Evolutionary conservation across 441 rosid species (phyloP).

Genomic region (Manihot esculenta): DNA sequence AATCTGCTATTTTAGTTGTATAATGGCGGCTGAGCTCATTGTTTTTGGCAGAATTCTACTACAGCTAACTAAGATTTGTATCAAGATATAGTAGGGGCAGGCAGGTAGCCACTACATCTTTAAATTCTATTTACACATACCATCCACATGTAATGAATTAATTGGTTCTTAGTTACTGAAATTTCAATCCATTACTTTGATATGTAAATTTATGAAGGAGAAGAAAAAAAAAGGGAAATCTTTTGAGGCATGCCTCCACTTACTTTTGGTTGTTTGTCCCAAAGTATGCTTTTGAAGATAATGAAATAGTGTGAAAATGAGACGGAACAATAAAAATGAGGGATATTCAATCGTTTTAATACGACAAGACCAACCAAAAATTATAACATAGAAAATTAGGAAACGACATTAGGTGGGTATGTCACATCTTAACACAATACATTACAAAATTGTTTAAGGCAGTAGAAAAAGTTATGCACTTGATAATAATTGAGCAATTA

Average conservation of each 20-base stretch:
- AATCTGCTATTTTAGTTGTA: conserved; percentile 27
- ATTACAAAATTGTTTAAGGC: conserved; percentile 25
- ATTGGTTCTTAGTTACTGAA: not conserved
- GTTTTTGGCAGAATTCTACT: conserved; percentile 33
- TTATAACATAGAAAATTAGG: conserved; percentile 27
- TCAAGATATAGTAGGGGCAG: not conserved
- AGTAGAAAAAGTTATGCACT: conserved; percentile 31
- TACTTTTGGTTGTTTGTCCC: not conserved
- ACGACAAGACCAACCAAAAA: conserved; percentile 40
- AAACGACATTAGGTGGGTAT: conserved; percentile 22
- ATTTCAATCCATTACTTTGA: not conserved
- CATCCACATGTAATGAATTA: not conserved
- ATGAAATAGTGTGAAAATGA: not conserved
- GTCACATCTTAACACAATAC: conserved; percentile 11
- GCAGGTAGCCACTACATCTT: not conserved
- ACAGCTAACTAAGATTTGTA: not conserved
- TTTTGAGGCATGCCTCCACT: conserved; percentile 8
- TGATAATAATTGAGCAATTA: conserved; percentile 58
- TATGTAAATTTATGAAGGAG: too few species aligned
- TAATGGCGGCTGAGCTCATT: conserved; percentile 44
- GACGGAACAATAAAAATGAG: not conserved
- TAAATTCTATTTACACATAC: not conserved
- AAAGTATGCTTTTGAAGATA: not conserved
- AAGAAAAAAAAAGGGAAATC: not conserved
- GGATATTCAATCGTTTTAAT: conserved; percentile 4